Conservation (phyloP, 2,329 filamentous ascomycete species). For the Ophiocordyceps sinensis region DNA sequence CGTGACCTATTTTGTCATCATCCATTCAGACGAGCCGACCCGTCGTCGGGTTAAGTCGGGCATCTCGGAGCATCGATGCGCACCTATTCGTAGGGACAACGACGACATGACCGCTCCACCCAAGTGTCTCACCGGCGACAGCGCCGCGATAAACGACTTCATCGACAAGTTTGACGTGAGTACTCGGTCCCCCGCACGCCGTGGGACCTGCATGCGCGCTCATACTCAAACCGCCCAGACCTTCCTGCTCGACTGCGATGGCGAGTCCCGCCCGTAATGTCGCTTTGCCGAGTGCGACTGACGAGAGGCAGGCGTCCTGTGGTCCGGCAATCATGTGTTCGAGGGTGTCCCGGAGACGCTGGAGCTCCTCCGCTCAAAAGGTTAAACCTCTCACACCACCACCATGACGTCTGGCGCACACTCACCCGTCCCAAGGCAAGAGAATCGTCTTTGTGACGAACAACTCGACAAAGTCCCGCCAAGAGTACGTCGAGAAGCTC, state of each 20-base stretch:
- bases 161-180: conserved; percentile 84
- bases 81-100: too few relatives aligned
- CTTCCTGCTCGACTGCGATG: conserved; percentile 95
- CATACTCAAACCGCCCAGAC: conserved; percentile 38
- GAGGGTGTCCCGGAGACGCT: conserved; percentile 76
- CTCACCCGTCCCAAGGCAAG: conserved; percentile 48
- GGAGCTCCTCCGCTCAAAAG: conserved; percentile 66
- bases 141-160: conserved; percentile 64
- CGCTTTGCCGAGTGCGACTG: background rate
- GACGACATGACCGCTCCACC: conserved; percentile 18
- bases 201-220: background rate
- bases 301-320: conserved; percentile 59
- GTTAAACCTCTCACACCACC: conserved; percentile 25
- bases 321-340: conserved; percentile 88
- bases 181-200: conserved; percentile 6
- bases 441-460: conserved; percentile 93
- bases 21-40: too few relatives aligned
- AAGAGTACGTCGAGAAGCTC: conserved; percentile 88
- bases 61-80: too few relatives aligned
- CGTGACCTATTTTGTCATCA: too few relatives aligned
- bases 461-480: conserved; percentile 92
- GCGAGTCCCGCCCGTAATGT: conserved; percentile 30
- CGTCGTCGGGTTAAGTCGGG: too few relatives aligned
- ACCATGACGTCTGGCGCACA: background rate
- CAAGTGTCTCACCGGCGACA: conserved; percentile 68